Percentiles rank a stretch among this genome's conserved stretches.
These are phyloP conservation scores for Cinchona pubescens DNA, from an alignment of 257 asterid genomes.

Conservation along the genomic window DNA sequence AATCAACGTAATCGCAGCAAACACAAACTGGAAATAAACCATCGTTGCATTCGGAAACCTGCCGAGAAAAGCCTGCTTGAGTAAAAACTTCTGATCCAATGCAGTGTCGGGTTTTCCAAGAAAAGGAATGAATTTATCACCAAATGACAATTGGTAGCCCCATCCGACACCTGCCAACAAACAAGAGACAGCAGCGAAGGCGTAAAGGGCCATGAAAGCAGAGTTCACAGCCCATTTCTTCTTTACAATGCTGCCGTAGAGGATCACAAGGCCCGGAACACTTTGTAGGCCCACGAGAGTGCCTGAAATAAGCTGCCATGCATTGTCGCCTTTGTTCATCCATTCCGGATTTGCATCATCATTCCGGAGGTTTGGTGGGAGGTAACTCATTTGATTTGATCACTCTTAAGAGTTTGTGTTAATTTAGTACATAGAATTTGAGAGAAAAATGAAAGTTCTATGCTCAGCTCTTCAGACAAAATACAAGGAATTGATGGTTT, in stretches of 20 bases:
- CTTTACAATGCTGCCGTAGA: conserved; percentile 77
- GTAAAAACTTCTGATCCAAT: conserved; percentile 45
- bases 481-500: neutral
- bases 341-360: conserved; percentile 50
- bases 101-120: conserved; percentile 52
- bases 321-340: conserved; percentile 78
- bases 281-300: conserved; percentile 75
- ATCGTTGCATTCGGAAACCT: conserved; percentile 61
- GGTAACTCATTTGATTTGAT: conserved; percentile 26
- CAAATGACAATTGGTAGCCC: conserved; percentile 72
- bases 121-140: conserved; percentile 40
- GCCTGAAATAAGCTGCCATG: conserved; percentile 78
- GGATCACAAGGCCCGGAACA: conserved; percentile 64
- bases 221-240: conserved; percentile 90
- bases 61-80: conserved; percentile 31
- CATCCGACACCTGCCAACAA: conserved; percentile 87
- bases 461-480: neutral
- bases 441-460: neutral
- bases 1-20: conserved; percentile 76
- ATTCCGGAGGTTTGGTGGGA: conserved; percentile 39
- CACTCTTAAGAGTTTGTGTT: neutral
- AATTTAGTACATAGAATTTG: no score
- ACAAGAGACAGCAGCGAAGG: conserved; percentile 68
- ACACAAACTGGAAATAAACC: conserved; percentile 79
- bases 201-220: conserved; percentile 79